Evolutionary conservation across 2,329 filamentous ascomycete genomes (phyloP).

Genomic region (Furcasterigmium furcatum): DNA sequence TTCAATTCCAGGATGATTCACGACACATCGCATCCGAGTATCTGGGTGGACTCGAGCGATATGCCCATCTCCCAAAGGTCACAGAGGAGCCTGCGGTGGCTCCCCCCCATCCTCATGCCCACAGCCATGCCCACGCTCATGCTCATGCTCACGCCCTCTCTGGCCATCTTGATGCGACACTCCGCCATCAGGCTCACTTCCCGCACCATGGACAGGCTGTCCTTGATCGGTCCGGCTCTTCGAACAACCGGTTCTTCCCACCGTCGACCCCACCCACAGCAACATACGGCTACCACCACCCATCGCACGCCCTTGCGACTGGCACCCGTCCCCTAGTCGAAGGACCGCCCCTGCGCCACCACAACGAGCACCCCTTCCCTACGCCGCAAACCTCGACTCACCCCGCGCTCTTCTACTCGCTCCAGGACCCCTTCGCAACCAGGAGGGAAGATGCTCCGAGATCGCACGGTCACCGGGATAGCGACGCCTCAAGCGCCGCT

Average conservation of each 20-base stretch:
- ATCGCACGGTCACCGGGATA: constrained; percentile 23
- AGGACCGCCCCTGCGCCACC: constrained; percentile 3
- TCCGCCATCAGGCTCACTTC: constrained; percentile 17
- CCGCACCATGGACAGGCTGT: constrained; percentile 8
- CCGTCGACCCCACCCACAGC: constrained; percentile 2
- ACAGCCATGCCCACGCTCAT: not conserved
- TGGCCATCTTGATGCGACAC: constrained; percentile 18
- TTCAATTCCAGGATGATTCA: constrained; percentile 86
- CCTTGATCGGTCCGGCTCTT: not conserved
- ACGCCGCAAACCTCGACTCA: constrained; percentile 22
- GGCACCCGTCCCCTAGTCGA: too few species aligned
- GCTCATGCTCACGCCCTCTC: constrained; percentile 17
- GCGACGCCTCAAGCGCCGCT: constrained; percentile 33
- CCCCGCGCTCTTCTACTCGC: constrained; percentile 12
- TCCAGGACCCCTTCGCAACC: constrained; percentile 5
- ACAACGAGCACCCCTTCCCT: constrained; percentile 10
- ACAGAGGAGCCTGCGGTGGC: constrained; percentile 10
- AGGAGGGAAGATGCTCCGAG: not conserved
- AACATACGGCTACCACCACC: constrained; percentile 6
- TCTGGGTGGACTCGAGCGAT: constrained; percentile 70
- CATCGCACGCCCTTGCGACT: too few species aligned
- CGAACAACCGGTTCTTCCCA: not conserved
- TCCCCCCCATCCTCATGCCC: too few species aligned
- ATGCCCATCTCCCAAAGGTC: constrained; percentile 50
- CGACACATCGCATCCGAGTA: constrained; percentile 89